A percentile compares a stretch with the other conserved stretches of the same genome.
phyloP scores from a whole-genome alignment of 2,329 filamentous ascomycete species.

The Alternaria triticina region DNA sequence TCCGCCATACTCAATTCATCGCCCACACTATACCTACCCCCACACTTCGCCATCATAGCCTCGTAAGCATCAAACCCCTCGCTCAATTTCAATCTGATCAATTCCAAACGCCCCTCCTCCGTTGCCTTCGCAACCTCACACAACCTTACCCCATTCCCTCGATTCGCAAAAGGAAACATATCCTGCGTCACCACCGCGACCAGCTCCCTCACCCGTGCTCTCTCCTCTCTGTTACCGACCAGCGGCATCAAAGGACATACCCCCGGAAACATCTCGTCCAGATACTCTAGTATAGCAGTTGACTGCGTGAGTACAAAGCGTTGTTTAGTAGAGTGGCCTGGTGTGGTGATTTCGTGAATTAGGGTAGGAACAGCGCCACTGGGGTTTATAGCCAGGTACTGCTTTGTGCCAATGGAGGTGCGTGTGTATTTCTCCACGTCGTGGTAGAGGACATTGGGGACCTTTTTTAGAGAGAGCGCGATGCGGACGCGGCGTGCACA shows the following conservation, averaged over 20 bases:
- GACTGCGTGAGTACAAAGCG: not conserved
- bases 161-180: slow-evolving; percentile 66
- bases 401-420: slow-evolving; percentile 55
- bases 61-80: slow-evolving; percentile 66
- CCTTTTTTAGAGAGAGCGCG: slow-evolving; percentile 60
- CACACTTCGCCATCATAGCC: slow-evolving; percentile 41
- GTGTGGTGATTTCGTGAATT: slow-evolving; percentile 56
- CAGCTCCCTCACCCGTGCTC: slow-evolving; percentile 62
- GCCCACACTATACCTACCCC: slow-evolving; percentile 63
- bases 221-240: slow-evolving; percentile 42
- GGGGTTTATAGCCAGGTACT: slow-evolving; percentile 62
- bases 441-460: slow-evolving; percentile 54
- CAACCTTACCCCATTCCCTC: slow-evolving; percentile 60
- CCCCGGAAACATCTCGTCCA: not conserved
- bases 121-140: slow-evolving; percentile 47
- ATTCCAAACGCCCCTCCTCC: slow-evolving; percentile 6
- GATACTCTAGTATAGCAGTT: not conserved
- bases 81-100: slow-evolving; percentile 49
- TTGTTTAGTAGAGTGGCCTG: slow-evolving; percentile 29
- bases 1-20: slow-evolving; percentile 65
- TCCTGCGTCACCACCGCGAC: slow-evolving; percentile 63
- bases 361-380: slow-evolving; percentile 29
- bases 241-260: slow-evolving; percentile 42
- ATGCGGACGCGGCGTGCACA: slow-evolving; percentile 68
- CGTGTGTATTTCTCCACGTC: slow-evolving; percentile 58